Evolutionary conservation across 2,329 filamentous ascomycete species (phyloP).

Genomic region (Metarhizium album): DNA sequence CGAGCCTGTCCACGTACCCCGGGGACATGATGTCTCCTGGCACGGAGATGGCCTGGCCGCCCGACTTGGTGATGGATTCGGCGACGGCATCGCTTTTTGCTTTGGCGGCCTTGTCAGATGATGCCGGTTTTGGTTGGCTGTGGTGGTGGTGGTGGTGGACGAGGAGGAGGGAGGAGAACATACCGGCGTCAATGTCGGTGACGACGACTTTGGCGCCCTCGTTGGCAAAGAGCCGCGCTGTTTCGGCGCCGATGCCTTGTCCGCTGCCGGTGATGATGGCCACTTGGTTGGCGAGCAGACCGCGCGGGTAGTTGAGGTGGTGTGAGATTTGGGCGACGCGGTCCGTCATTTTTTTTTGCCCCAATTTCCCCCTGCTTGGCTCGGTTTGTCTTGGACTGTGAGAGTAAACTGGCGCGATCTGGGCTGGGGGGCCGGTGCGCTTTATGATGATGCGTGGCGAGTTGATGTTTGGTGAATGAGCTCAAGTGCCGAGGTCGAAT

Average conservation of each 20-base stretch:
- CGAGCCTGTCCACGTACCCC: constrained; percentile 59
- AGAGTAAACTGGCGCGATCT: too few relatives aligned
- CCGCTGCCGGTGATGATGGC: constrained; percentile 83
- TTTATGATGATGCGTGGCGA: too few relatives aligned
- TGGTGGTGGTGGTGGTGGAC: too few relatives aligned
- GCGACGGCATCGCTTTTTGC: constrained; percentile 61
- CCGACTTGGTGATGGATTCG: constrained; percentile 54
- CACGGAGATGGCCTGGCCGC: constrained; percentile 61
- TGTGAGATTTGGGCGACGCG: constrained; percentile 61
- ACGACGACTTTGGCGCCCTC: constrained; percentile 80
- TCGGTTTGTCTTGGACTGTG: too few relatives aligned
- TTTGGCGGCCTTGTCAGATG: background rate
- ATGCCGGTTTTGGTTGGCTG: too few relatives aligned
- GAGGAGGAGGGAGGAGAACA: constrained; percentile 10
- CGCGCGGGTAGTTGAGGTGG: constrained; percentile 74
- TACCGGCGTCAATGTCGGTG: constrained; percentile 69
- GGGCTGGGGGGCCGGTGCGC: too few relatives aligned
- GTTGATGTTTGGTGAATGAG: too few relatives aligned
- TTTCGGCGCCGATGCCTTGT: constrained; percentile 81
- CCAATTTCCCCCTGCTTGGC: too few relatives aligned
- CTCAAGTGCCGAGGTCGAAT: too few relatives aligned
- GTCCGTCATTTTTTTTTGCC: constrained; percentile 34
- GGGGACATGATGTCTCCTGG: constrained; percentile 66
- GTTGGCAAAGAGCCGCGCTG: constrained; percentile 71
- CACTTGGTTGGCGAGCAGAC: constrained; percentile 67